Evolutionary conservation across 2,329 filamentous ascomycete species (phyloP).

Genomic region (Penicillium sp.): DNA sequence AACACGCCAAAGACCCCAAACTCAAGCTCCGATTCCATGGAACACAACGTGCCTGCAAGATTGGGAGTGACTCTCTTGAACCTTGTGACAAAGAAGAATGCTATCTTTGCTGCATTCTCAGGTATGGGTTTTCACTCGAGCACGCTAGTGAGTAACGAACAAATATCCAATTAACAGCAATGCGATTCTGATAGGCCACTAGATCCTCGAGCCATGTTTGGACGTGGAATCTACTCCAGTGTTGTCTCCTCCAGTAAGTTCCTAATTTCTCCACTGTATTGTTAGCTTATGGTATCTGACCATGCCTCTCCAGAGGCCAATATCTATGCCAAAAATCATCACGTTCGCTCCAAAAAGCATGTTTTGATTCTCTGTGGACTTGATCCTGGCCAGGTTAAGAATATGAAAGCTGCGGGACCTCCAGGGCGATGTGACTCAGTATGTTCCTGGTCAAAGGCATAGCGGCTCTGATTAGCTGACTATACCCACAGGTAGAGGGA

Average conservation of each 20-base stretch:
- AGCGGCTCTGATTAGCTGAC: neutral
- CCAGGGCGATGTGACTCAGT: neutral
- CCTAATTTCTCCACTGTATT: too few species aligned
- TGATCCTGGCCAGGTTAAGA: neutral
- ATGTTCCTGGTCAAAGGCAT: neutral
- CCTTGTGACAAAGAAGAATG: neutral
- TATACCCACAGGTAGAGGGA: neutral
- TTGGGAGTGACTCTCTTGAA: neutral
- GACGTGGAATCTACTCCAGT: neutral
- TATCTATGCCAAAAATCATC: neutral
- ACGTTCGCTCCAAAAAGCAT: neutral
- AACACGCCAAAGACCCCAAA: neutral
- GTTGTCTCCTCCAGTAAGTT: neutral
- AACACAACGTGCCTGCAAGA: neutral
- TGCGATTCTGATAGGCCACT: neutral
- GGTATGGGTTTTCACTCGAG: neutral
- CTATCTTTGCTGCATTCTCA: neutral
- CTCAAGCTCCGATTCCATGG: neutral
- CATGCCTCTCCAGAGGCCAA: neutral
- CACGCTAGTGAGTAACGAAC: neutral
- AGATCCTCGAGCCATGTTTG: neutral
- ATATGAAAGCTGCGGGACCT: neutral
- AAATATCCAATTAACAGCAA: neutral
- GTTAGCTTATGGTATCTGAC: neutral
- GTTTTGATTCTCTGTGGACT: neutral